These are phyloP conservation scores for Cryptosporidium parvum DNA, from an alignment of 169 alveolate species.

Conservation along the genomic window DNA sequence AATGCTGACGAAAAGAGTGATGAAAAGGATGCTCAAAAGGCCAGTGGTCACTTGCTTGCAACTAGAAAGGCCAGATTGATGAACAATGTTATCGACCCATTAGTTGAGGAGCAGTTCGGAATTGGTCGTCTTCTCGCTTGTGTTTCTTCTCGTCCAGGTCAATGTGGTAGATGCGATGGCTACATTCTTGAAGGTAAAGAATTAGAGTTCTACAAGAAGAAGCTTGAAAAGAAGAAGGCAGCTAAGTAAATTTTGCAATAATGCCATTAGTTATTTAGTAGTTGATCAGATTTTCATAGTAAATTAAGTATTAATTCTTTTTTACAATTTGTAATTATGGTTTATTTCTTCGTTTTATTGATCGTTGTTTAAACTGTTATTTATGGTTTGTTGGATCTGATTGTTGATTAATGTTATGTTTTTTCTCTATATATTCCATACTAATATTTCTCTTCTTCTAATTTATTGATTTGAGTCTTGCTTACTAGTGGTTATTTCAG, in stretches of 20 bases:
- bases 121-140: conserved; percentile 97
- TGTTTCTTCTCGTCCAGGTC: conserved; percentile 98
- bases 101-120: conserved; percentile 94
- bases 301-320: conserved; percentile 20
- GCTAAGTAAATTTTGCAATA: conserved; percentile 72
- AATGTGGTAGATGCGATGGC: conserved; percentile 97
- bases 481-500: background rate
- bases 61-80: conserved; percentile 82
- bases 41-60: conserved; percentile 78
- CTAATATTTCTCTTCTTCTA: background rate
- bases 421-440: too few relatives aligned
- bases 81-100: conserved; percentile 84
- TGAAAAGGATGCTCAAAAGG: conserved; percentile 79
- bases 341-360: too few relatives aligned
- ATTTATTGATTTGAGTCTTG: background rate
- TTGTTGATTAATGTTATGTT: too few relatives aligned
- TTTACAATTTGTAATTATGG: background rate
- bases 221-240: conserved; percentile 95
- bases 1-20: conserved; percentile 80
- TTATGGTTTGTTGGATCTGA: background rate
- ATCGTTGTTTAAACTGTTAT: background rate
- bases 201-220: conserved; percentile 96
- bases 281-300: conserved; percentile 35
- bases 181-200: conserved; percentile 98
- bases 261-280: conserved; percentile 14